These are phyloP conservation scores for Boletus smithii DNA, from an alignment of 1,284 basidiomycete species.

Conservation along the genomic window DNA sequence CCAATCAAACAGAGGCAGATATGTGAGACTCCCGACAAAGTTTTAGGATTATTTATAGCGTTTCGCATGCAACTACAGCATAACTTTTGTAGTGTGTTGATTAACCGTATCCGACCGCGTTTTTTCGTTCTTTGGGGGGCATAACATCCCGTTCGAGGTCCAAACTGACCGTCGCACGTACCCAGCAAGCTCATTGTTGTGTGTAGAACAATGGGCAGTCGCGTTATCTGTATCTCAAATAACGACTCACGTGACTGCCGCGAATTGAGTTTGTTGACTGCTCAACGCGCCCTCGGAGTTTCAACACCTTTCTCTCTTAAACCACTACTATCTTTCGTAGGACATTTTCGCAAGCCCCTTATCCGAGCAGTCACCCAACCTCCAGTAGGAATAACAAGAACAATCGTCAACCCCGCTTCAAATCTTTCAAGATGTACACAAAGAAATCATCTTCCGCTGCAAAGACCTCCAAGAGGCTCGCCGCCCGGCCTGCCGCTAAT, in stretches of 20 bases:
- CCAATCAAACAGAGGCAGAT: constrained; percentile 16
- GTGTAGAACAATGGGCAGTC: constrained; percentile 11
- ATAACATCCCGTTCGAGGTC: constrained; percentile 13
- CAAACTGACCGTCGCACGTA: constrained; percentile 3
- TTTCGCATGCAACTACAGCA: constrained; percentile 17
- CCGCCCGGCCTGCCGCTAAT: constrained; percentile 42
- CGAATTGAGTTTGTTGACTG: constrained; percentile 48
- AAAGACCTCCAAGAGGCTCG: constrained; percentile 35
- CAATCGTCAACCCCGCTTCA: constrained; percentile 28
- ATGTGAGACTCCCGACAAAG: constrained; percentile 16
- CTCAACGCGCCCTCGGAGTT: constrained; percentile 55
- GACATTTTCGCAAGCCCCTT: constrained; percentile 35
- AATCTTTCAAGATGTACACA: constrained; percentile 29
- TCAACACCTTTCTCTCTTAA: constrained; percentile 50
- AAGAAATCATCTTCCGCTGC: constrained; percentile 33
- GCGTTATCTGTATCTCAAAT: constrained; percentile 34
- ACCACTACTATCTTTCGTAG: constrained; percentile 45
- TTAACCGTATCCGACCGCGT: constrained; percentile 3
- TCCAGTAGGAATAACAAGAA: constrained; percentile 31
- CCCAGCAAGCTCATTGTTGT: neutral
- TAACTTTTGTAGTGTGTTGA: constrained; percentile 21
- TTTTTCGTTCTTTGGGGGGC: constrained; percentile 19
- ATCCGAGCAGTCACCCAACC: constrained; percentile 23
- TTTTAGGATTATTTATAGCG: constrained; percentile 15
- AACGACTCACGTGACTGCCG: constrained; percentile 35